Evolutionary conservation across 305 asterid genomes (phyloP).

Genomic region (Fraxinus greggii): DNA sequence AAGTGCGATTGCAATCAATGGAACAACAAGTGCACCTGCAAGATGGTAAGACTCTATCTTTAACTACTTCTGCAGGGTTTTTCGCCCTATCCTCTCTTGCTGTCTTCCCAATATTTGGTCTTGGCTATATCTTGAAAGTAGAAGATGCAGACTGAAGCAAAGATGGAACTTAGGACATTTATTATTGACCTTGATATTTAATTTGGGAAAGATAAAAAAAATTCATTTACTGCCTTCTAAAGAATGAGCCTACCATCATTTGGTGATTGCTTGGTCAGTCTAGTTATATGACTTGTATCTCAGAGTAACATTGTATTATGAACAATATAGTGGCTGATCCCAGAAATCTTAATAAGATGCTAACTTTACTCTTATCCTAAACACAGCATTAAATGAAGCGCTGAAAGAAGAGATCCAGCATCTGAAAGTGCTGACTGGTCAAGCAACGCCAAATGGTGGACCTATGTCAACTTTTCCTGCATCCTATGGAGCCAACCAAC

Average conservation of each 20-base stretch:
- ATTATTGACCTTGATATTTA: neutral
- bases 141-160: neutral
- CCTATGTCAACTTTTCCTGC: conserved; percentile 67
- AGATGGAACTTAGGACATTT: neutral
- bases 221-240: neutral
- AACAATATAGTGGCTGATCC: neutral
- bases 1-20: conserved; percentile 57
- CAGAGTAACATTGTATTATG: neutral
- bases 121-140: neutral
- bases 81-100: neutral
- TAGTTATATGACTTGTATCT: neutral
- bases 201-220: neutral
- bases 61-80: conserved; percentile 3
- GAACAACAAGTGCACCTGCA: conserved; percentile 70
- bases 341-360: neutral
- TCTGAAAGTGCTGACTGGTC: conserved; percentile 83
- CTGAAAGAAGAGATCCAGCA: conserved; percentile 94
- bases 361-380: conserved; percentile 12
- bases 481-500: conserved; percentile 70
- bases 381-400: conserved; percentile 80
- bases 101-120: neutral
- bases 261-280: neutral
- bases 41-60: conserved; percentile 49
- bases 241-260: neutral
- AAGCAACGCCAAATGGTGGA: conserved; percentile 67